Percentiles rank a stretch among this genome's conserved stretches.
Conservation (phyloP, 768 basidiomycete genomes). For the Udeniomyces megalosporus region DNA sequence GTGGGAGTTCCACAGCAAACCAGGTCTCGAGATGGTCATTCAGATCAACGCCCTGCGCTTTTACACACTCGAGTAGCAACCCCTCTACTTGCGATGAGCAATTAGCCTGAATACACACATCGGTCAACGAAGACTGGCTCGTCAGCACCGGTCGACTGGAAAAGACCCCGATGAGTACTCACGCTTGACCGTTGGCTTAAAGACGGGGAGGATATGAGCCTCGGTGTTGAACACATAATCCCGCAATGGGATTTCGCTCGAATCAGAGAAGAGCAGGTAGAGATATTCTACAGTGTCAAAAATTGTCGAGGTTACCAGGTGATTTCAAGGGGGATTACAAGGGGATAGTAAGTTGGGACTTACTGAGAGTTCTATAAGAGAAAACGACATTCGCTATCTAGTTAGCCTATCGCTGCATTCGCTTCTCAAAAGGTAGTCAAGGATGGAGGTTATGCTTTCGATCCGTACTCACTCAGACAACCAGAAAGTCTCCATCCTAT, state of each 20-base stretch:
- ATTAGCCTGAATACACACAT: not conserved
- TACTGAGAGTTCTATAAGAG: too few relatives aligned
- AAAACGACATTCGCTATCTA: too few relatives aligned
- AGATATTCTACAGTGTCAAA: conserved; percentile 45
- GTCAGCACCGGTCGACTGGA: not conserved
- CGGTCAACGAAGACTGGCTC: not conserved
- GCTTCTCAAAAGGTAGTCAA: too few relatives aligned
- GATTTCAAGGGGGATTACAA: too few relatives aligned
- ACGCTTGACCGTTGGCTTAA: conserved; percentile 4
- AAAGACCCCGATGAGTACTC: not conserved
- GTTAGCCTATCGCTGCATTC: too few relatives aligned
- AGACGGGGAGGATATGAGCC: conserved; percentile 42
- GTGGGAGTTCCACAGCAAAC: too few relatives aligned
- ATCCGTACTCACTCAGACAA: conserved; percentile 45
- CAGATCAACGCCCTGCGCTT: too few relatives aligned
- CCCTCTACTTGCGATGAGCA: not conserved
- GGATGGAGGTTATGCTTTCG: not conserved
- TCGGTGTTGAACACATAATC: conserved; percentile 90
- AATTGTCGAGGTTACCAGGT: not conserved
- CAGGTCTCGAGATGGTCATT: too few relatives aligned
- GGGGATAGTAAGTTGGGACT: too few relatives aligned
- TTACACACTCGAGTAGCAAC: not conserved
- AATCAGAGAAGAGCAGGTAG: conserved; percentile 68
- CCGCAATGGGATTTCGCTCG: conserved; percentile 50
- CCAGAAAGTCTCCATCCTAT: conserved; percentile 96